Conservation (phyloP, 108 stramenopile species). For the Phaeodactylum tricornutum region DNA sequence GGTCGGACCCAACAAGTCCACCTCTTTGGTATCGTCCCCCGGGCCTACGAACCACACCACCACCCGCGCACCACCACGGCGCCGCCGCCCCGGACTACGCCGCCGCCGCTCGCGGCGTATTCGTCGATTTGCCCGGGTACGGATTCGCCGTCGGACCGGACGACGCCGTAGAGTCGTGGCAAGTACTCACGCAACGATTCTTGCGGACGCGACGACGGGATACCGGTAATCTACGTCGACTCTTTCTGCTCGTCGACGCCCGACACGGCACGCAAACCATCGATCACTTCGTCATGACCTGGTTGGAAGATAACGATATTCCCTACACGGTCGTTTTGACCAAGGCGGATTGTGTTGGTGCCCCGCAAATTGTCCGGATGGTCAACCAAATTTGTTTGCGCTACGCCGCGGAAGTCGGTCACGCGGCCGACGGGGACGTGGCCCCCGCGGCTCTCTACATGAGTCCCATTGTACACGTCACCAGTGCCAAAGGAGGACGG, state of each 20-base stretch:
- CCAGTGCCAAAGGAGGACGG: constrained; percentile 25
- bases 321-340: constrained; percentile 71
- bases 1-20: constrained; percentile 90
- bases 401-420: constrained; percentile 24
- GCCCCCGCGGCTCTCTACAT: constrained; percentile 5
- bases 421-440: background rate
- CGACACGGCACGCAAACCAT: constrained; percentile 29
- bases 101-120: too few relatives aligned
- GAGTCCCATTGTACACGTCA: constrained; percentile 39
- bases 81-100: background rate
- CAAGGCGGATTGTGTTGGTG: constrained; percentile 60
- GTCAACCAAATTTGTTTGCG: constrained; percentile 73
- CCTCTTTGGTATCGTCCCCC: constrained; percentile 61
- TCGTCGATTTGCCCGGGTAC: constrained; percentile 78
- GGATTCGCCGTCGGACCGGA: constrained; percentile 69
- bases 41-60: background rate
- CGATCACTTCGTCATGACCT: constrained; percentile 64
- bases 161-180: constrained; percentile 59
- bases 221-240: constrained; percentile 30
- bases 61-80: background rate
- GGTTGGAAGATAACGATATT: constrained; percentile 68
- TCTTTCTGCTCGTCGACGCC: constrained; percentile 72
- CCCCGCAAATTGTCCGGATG: constrained; percentile 33
- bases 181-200: constrained; percentile 63
- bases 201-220: constrained; percentile 33